Evolutionary conservation across 2,329 filamentous ascomycete species (phyloP).

Genomic region (Aspergillus sp.): DNA sequence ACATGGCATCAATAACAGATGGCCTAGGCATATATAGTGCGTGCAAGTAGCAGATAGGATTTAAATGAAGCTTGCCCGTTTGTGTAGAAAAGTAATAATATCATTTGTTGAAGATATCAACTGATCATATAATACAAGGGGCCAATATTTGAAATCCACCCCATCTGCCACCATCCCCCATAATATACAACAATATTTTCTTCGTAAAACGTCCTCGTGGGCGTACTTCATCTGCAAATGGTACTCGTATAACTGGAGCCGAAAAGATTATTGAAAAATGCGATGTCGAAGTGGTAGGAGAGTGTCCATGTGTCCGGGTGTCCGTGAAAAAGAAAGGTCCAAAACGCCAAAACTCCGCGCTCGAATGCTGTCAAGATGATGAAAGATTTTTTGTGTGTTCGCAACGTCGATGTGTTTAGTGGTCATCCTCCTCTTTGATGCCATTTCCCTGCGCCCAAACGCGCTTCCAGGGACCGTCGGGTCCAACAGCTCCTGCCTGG

Average conservation of each 20-base stretch:
- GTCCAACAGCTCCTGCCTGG: conserved; percentile 40
- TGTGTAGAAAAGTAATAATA: neutral
- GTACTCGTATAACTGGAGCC: too few species aligned
- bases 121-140: too few species aligned
- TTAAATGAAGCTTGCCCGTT: neutral
- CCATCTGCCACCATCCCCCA: too few species aligned
- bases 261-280: too few species aligned
- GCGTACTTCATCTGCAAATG: too few species aligned
- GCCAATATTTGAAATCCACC: too few species aligned
- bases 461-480: conserved; percentile 38
- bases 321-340: conserved; percentile 5
- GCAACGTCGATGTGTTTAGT: conserved; percentile 16
- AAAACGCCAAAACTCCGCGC: conserved; percentile 22
- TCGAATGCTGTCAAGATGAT: conserved; percentile 12
- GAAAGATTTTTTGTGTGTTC: neutral
- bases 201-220: too few species aligned
- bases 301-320: conserved; percentile 9
- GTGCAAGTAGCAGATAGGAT: too few species aligned
- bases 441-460: conserved; percentile 34
- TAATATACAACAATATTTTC: too few species aligned
- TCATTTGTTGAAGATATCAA: neutral
- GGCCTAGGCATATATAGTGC: too few species aligned
- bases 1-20: too few species aligned
- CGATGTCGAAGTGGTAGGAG: conserved; percentile 11
- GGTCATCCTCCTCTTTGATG: conserved; percentile 14